Percentiles rank a stretch among this genome's conserved stretches.
Evolutionary conservation across 129 eudicot species (phyloP).

Genomic region (Artemisia tridentata): DNA sequence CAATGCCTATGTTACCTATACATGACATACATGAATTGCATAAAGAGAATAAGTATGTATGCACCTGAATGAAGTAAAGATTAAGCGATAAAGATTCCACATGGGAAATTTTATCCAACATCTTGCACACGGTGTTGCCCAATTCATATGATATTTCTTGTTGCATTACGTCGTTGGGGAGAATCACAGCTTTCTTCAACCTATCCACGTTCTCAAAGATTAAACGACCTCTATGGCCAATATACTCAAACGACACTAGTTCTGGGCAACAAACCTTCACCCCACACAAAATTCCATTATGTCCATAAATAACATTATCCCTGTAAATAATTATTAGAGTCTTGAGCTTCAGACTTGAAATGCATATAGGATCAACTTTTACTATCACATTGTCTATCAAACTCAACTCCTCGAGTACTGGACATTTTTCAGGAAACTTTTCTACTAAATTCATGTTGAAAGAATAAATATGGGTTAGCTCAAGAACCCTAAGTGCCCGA

Average conservation of each 20-base stretch:
- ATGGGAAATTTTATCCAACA: not conserved
- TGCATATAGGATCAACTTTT: not conserved
- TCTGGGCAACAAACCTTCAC: not conserved
- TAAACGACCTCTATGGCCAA: not conserved
- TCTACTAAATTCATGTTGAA: not conserved
- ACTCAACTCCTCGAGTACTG: not conserved
- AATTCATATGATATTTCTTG: not conserved
- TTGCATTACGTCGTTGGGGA: not conserved
- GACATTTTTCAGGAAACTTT: not conserved
- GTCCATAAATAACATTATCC: not conserved
- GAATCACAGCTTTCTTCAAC: constrained; percentile 5
- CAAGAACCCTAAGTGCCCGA: constrained; percentile 9
- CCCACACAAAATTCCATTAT: not conserved
- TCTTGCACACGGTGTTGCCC: not conserved
- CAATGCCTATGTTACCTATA: too few species aligned
- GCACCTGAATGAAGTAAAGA: not conserved
- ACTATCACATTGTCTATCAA: not conserved
- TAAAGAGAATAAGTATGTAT: not conserved
- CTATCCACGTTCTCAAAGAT: not conserved
- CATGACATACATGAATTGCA: too few species aligned
- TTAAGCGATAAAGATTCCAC: not conserved
- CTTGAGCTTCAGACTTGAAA: not conserved
- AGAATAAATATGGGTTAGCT: not conserved
- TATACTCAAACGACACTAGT: not conserved
- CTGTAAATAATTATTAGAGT: not conserved